Conservation (phyloP, 352 stramenopile genomes). For the Aphanomyces cochlioides region DNA sequence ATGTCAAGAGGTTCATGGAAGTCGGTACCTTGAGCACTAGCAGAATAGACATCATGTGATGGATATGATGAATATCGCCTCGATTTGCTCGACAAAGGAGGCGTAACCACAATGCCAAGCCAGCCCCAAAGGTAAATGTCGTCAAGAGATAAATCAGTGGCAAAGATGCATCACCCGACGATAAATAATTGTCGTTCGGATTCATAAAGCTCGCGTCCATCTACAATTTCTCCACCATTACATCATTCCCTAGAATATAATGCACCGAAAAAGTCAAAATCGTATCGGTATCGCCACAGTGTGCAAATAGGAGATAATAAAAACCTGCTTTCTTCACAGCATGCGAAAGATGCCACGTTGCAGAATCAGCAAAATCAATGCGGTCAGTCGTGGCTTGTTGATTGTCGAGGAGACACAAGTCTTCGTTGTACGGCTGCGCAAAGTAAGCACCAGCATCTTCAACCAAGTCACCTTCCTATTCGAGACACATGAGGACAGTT, state of each 20-base stretch:
- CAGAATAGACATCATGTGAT: conserved; percentile 94
- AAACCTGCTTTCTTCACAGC: conserved; percentile 47
- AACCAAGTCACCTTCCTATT: conserved; percentile 51
- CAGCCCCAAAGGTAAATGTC: conserved; percentile 63
- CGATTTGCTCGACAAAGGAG: conserved; percentile 50
- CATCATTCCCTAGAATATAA: conserved; percentile 34
- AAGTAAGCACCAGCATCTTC: conserved; percentile 43
- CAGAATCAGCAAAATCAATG: conserved; percentile 56
- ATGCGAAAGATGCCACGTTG: conserved; percentile 41
- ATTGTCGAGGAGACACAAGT: conserved; percentile 32
- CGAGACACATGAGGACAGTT: not conserved
- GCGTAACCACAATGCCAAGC: conserved; percentile 56
- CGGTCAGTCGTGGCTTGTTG: conserved; percentile 35
- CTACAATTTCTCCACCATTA: conserved; percentile 31
- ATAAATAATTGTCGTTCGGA: conserved; percentile 76
- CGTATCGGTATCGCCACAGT: conserved; percentile 61
- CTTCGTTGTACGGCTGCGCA: conserved; percentile 41
- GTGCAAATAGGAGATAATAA: conserved; percentile 86
- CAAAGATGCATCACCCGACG: conserved; percentile 75
- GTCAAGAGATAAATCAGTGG: conserved; percentile 80
- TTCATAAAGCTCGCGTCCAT: conserved; percentile 85
- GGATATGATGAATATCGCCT: conserved; percentile 88
- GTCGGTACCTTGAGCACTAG: conserved; percentile 83
- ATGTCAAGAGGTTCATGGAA: not conserved
- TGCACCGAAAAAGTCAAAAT: conserved; percentile 85